phyloP scores from a whole-genome alignment of 768 basidiomycete genomes.

The Scleroderma bovista region DNA sequence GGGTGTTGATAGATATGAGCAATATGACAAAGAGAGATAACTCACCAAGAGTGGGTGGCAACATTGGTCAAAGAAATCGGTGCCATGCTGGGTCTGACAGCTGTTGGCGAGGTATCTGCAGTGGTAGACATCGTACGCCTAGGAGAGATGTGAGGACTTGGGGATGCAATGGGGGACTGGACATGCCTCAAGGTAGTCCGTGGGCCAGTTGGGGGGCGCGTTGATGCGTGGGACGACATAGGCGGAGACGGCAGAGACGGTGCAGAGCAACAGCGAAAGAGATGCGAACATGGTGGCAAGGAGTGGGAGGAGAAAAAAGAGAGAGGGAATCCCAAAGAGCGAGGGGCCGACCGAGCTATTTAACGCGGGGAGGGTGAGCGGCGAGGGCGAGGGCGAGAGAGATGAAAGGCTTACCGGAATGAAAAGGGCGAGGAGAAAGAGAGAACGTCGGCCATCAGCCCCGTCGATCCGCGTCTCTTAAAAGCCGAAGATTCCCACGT shows the following conservation, averaged over 20 bases:
- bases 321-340: slow-evolving; percentile 17
- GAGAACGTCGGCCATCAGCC: slow-evolving; percentile 9
- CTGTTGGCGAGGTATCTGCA: slow-evolving; percentile 53
- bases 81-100: slow-evolving; percentile 44
- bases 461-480: slow-evolving; percentile 6
- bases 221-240: slow-evolving; percentile 31
- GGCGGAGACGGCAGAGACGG: slow-evolving; percentile 30
- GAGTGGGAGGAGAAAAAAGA: slow-evolving; percentile 17
- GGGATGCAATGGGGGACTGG: slow-evolving; percentile 1
- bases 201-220: slow-evolving; percentile 41
- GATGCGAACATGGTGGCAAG: slow-evolving; percentile 30
- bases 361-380: slow-evolving; percentile 20
- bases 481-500: neutral
- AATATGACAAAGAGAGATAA: slow-evolving; percentile 1
- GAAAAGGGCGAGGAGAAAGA: slow-evolving; percentile 11
- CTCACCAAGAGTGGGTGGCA: slow-evolving; percentile 65
- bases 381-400: slow-evolving; percentile 21
- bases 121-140: slow-evolving; percentile 56
- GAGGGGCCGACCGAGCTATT: slow-evolving; percentile 15
- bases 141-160: neutral
- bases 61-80: slow-evolving; percentile 58
- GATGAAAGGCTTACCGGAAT: slow-evolving; percentile 7
- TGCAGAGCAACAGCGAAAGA: slow-evolving; percentile 39
- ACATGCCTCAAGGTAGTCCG: slow-evolving; percentile 40
- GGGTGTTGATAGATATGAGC: neutral